These are phyloP conservation scores for Ceratocystis cacaofunesta DNA, from an alignment of 2,329 filamentous ascomycete species.

Conservation along the genomic window DNA sequence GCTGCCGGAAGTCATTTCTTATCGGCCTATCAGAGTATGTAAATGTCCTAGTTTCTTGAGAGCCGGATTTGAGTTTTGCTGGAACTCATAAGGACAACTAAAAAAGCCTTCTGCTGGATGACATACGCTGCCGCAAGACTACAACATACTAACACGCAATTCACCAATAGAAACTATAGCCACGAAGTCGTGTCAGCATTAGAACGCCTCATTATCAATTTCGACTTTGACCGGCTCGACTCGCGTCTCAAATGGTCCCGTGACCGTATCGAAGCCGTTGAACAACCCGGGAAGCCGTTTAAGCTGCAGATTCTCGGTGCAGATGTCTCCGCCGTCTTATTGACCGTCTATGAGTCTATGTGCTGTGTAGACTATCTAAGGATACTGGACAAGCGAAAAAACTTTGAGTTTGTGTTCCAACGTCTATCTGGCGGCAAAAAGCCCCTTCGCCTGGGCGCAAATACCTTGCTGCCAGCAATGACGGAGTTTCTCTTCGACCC, in stretches of 20 bases:
- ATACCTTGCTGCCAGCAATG: conserved; percentile 63
- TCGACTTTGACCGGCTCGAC: conserved; percentile 48
- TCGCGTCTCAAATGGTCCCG: conserved; percentile 41
- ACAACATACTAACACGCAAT: not conserved
- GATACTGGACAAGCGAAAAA: conserved; percentile 32
- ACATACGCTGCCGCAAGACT: not conserved
- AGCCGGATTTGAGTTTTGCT: not conserved
- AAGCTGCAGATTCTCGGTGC: conserved; percentile 33
- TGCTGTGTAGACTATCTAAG: conserved; percentile 68
- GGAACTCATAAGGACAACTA: not conserved
- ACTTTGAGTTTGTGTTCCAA: conserved; percentile 73
- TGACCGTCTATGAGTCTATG: conserved; percentile 75
- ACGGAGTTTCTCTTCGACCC: conserved; percentile 70
- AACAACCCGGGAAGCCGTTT: conserved; percentile 23
- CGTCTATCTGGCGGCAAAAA: conserved; percentile 60
- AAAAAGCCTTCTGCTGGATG: not conserved
- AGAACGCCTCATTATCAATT: conserved; percentile 39
- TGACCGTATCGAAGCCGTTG: conserved; percentile 11
- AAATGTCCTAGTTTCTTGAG: not conserved
- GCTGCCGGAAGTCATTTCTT: conserved; percentile 47
- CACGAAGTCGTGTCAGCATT: conserved; percentile 39
- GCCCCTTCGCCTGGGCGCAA: conserved; percentile 60
- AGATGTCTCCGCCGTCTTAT: conserved; percentile 44
- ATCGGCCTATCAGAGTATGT: conserved; percentile 46
- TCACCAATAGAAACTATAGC: conserved; percentile 27